Percentiles rank a stretch among this genome's conserved stretches.
Evolutionary conservation across 352 stramenopile species (phyloP).

Genomic region (Phytophthora sojae): DNA sequence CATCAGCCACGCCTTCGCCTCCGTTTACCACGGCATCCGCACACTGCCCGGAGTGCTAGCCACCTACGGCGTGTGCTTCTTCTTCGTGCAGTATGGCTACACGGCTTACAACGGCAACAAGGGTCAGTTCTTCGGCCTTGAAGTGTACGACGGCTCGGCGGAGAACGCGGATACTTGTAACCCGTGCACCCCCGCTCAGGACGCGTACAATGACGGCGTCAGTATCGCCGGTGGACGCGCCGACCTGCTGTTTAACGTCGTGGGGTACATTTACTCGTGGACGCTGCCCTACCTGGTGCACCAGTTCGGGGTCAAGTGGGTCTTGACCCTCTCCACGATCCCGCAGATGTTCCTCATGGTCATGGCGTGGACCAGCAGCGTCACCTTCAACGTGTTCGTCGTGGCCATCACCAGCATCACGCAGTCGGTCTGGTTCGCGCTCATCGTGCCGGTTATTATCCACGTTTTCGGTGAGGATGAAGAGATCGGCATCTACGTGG

Average conservation of each 20-base stretch:
- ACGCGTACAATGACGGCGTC: slow-evolving; percentile 60
- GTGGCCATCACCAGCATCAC: slow-evolving; percentile 59
- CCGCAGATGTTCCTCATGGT: slow-evolving; percentile 62
- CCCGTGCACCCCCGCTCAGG: slow-evolving; percentile 42
- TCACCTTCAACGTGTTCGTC: slow-evolving; percentile 48
- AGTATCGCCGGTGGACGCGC: slow-evolving; percentile 46
- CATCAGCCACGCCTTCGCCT: slow-evolving; percentile 43
- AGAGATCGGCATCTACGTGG: slow-evolving; percentile 70
- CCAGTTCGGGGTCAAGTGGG: slow-evolving; percentile 55
- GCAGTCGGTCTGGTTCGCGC: slow-evolving; percentile 53
- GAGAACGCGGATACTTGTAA: slow-evolving; percentile 50
- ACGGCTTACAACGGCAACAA: slow-evolving; percentile 71
- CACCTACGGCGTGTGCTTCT: slow-evolving; percentile 48
- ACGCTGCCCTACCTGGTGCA: slow-evolving; percentile 50
- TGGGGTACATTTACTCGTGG: slow-evolving; percentile 58
- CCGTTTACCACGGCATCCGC: slow-evolving; percentile 48
- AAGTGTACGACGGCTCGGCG: slow-evolving; percentile 48
- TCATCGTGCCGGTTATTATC: slow-evolving; percentile 68
- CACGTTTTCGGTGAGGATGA: slow-evolving; percentile 57
- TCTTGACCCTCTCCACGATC: slow-evolving; percentile 42
- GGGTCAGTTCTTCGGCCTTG: slow-evolving; percentile 65
- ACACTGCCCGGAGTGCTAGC: slow-evolving; percentile 43
- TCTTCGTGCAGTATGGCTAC: slow-evolving; percentile 58
- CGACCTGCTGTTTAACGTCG: slow-evolving; percentile 55
- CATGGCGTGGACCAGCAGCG: slow-evolving; percentile 54